Percentiles rank a stretch among this genome's conserved stretches.
Evolutionary conservation across 805 yeast species (phyloP).

Genomic region (Hanseniaspora taiwanica): DNA sequence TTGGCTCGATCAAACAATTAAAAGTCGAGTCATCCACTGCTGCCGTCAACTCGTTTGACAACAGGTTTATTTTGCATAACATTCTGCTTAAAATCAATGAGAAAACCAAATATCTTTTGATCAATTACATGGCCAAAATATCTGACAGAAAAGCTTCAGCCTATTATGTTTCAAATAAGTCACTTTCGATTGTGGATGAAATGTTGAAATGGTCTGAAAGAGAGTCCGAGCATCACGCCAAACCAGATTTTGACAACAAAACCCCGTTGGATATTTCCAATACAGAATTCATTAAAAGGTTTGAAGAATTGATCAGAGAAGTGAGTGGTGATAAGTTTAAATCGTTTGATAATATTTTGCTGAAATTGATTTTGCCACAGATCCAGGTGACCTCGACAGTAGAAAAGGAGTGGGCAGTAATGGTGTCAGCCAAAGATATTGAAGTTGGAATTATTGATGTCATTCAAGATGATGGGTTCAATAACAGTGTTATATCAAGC

Average conservation of each 20-base stretch:
- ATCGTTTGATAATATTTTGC: conserved; percentile 36
- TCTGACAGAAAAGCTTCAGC: conserved; percentile 30
- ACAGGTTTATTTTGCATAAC: conserved; percentile 44
- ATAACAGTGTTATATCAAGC: conserved; percentile 16
- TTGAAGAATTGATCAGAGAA: conserved; percentile 34
- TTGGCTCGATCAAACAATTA: conserved; percentile 22
- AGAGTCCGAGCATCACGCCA: conserved; percentile 9
- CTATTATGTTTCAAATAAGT: conserved; percentile 35
- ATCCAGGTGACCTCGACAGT: conserved; percentile 38
- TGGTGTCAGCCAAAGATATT: conserved; percentile 44
- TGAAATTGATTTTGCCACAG: conserved; percentile 49
- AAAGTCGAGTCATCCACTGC: conserved; percentile 17
- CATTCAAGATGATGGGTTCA: conserved; percentile 26
- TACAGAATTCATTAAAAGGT: conserved; percentile 27
- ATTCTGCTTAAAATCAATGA: conserved; percentile 44
- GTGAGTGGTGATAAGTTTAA: conserved; percentile 27
- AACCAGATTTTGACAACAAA: conserved; percentile 4
- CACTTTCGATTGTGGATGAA: conserved; percentile 36
- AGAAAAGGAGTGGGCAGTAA: conserved; percentile 34
- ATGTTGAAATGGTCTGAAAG: conserved; percentile 16
- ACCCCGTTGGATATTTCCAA: conserved; percentile 13
- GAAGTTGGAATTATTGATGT: conserved; percentile 39
- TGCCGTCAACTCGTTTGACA: conserved; percentile 31
- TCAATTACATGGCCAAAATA: conserved; percentile 33
- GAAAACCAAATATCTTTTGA: conserved; percentile 32